A percentile compares a stretch with the other conserved stretches of the same genome.
phyloP scores from a whole-genome alignment of 805 yeast genomes.

The Geotrichum ghanense region DNA sequence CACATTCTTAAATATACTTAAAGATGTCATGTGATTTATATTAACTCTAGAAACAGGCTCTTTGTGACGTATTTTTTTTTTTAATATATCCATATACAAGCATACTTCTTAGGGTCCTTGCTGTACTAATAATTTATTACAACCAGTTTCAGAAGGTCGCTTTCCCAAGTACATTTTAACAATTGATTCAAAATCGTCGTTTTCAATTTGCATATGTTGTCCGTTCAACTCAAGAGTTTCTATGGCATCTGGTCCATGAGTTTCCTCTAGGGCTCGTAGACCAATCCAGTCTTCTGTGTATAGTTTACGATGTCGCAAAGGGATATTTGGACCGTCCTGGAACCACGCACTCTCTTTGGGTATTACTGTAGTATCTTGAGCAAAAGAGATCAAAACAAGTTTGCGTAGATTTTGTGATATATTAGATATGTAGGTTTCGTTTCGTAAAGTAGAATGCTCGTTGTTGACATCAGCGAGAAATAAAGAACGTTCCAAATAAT shows the following conservation, averaged over 20 bases:
- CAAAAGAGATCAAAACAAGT: slow-evolving; percentile 49
- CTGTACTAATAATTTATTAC: no score
- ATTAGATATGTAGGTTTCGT: slow-evolving; percentile 32
- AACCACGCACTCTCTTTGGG: slow-evolving; percentile 66
- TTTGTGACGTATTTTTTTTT: no score
- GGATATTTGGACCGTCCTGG: slow-evolving; percentile 35
- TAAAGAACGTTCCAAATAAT: slow-evolving; percentile 43
- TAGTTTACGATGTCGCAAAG: slow-evolving; percentile 37
- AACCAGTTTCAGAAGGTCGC: no score
- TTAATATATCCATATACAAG: no score
- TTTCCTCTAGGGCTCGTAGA: slow-evolving; percentile 34
- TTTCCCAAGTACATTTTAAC: slow-evolving; percentile 36
- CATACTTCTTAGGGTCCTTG: no score
- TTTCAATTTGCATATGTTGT: slow-evolving; percentile 55
- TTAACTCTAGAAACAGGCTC: no score
- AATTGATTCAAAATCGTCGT: slow-evolving; percentile 35
- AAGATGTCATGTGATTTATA: no score
- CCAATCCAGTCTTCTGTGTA: slow-evolving; percentile 54
- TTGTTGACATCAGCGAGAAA: slow-evolving; percentile 61
- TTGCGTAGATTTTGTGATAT: slow-evolving; percentile 33
- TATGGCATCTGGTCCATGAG: slow-evolving; percentile 26
- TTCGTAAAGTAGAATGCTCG: slow-evolving; percentile 32
- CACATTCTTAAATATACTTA: no score
- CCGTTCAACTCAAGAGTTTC: slow-evolving; percentile 43
- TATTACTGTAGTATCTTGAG: slow-evolving; percentile 52